A percentile compares a stretch with the other conserved stretches of the same genome.
phyloP scores from a whole-genome alignment of 768 basidiomycete genomes.

The Pulveroboletus sp. region DNA sequence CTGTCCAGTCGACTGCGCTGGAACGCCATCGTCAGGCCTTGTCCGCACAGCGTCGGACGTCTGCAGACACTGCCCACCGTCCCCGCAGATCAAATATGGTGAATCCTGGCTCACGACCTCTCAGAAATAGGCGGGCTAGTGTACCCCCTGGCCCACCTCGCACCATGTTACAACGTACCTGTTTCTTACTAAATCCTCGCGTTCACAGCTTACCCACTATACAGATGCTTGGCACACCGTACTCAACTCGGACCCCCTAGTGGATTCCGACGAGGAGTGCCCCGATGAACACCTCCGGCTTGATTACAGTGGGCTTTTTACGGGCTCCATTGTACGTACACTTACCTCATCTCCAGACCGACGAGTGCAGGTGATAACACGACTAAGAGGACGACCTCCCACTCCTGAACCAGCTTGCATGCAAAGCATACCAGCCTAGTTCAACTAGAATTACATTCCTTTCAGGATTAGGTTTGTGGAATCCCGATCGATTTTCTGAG shows the following conservation, averaged over 20 bases:
- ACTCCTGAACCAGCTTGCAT: conserved; percentile 47
- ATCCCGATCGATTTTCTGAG: conserved; percentile 2
- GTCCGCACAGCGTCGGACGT: conserved; percentile 23
- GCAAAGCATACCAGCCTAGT: conserved; percentile 10
- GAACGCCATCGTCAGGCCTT: conserved; percentile 26
- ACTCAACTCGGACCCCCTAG: conserved; percentile 65
- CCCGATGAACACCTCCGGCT: conserved; percentile 61
- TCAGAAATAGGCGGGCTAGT: conserved; percentile 24
- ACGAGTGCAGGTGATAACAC: conserved; percentile 58
- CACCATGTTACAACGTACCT: conserved; percentile 68
- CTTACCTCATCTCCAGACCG: conserved; percentile 40
- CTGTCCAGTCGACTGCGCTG: conserved; percentile 17
- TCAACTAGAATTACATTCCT: neutral
- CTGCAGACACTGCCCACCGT: conserved; percentile 27
- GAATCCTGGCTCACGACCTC: conserved; percentile 21
- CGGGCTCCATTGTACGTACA: neutral
- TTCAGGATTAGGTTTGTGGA: neutral
- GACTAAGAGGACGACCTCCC: conserved; percentile 53
- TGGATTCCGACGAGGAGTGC: conserved; percentile 72
- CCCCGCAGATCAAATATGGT: conserved; percentile 21
- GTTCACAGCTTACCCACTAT: conserved; percentile 3
- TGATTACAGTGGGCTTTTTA: conserved; percentile 55
- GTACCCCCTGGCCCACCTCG: conserved; percentile 35
- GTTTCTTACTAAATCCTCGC: neutral
- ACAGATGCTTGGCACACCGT: conserved; percentile 74